Evolutionary conservation across 2,329 filamentous ascomycete genomes (phyloP).

Genomic region (Botryotinia convoluta): DNA sequence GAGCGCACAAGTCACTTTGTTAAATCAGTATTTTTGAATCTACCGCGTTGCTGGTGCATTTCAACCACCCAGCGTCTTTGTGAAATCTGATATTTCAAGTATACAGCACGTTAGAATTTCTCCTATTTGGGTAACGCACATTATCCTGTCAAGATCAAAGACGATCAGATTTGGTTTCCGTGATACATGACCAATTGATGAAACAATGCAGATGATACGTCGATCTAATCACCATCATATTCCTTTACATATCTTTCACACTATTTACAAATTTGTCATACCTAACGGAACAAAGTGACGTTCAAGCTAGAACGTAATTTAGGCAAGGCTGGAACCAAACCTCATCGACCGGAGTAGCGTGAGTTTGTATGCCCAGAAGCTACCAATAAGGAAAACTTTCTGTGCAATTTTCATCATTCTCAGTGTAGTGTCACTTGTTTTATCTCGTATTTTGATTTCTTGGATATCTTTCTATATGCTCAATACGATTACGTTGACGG

Average conservation of each 20-base stretch:
- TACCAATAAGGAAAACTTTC: not conserved
- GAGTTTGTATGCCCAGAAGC: not conserved
- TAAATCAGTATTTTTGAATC: not conserved
- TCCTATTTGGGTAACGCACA: not conserved
- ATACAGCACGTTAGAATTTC: not conserved
- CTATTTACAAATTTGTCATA: constrained; percentile 2
- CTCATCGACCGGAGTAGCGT: not conserved
- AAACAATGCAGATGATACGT: constrained; percentile 2
- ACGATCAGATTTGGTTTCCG: not conserved
- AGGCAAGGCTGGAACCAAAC: not conserved
- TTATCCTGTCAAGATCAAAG: not conserved
- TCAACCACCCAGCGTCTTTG: not conserved
- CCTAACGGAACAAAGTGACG: not conserved
- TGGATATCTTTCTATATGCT: not conserved
- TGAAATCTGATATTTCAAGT: not conserved
- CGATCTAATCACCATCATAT: not conserved
- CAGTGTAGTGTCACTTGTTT: constrained; percentile 2
- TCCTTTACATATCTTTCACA: not conserved
- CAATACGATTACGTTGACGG: not conserved
- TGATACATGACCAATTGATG: not conserved
- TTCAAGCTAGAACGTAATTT: constrained; percentile 5
- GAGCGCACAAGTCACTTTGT: not conserved
- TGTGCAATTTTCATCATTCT: not conserved
- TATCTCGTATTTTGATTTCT: constrained; percentile 4
- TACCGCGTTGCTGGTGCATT: constrained; percentile 3